Evolutionary conservation across 495 filamentous ascomycete genomes (phyloP), one percentile per base, ranked within the genome.

Genomic region (Penicillium lagena): DNA sequence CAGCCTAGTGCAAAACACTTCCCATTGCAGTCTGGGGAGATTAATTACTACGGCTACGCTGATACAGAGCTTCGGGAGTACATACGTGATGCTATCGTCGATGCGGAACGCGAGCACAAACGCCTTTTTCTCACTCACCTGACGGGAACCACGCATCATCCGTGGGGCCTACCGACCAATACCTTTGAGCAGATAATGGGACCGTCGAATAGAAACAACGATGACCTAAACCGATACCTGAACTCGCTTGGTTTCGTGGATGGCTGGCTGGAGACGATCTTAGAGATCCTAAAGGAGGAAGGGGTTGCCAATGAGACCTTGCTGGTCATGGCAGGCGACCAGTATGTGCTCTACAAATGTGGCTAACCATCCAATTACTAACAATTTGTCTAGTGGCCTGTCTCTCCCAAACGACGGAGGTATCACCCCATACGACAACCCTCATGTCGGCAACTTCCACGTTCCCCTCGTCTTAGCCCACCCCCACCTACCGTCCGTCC

Each of bases 111-210:
- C 35, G 60, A 55, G 27, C 58, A 65, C 14, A 55, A 56, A 28
- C 63, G 69, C 13, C 43, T 70, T 7, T 73, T 73, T 40, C 46
- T 73, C n/a, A 63, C 59, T 2, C 69, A 73, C 43, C 43, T 73
- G 63, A 62, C 45, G 59, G 59, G 14, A 70, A 63, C 1, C 69
- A 73, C 33, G 64, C 65, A 39, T 66, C 69, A 1, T 73, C 60
- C 58, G 62, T 53, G 2, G 64, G 62, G 43, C 73, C 72, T 6
- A 55, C 63, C 29, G 56, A 70, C 12, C 66, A 56, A 17, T 17
- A 17, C 17, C 17, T 17, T 17, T n/a, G 49, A 62, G 27, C 50
- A 67, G 9, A 52, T 62, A 29, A 35, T 66, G 2, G 44, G 54
- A 6, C 47, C 54, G 30, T 57, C 46, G 42, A 42, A 49, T 13